These are phyloP conservation scores for Corinectria fuckeliana DNA, from an alignment of 2,329 filamentous ascomycete species.

Conservation along the genomic window DNA sequence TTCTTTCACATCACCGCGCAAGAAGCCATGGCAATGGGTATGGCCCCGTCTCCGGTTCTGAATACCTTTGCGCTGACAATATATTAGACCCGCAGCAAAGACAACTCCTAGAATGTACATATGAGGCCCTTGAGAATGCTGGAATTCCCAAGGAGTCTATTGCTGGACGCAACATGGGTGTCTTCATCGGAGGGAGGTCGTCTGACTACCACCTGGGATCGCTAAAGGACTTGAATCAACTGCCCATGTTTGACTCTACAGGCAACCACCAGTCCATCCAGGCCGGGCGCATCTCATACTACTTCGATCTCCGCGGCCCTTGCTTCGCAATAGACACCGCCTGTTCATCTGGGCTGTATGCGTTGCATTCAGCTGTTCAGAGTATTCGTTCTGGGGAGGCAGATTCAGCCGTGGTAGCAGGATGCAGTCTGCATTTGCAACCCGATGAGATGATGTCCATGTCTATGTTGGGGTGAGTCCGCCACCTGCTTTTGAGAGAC, in stretches of 20 bases:
- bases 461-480: conserved; percentile 39
- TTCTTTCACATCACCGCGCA: conserved; percentile 61
- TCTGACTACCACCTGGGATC: conserved; percentile 56
- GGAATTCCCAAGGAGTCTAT: conserved; percentile 56
- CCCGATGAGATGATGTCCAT: conserved; percentile 37
- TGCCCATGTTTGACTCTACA: conserved; percentile 60
- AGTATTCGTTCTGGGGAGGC: conserved; percentile 38
- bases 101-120: conserved; percentile 59
- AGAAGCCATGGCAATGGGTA: conserved; percentile 56
- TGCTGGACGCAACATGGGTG: conserved; percentile 55
- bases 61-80: neutral
- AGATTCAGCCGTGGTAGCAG: conserved; percentile 51
- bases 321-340: conserved; percentile 46
- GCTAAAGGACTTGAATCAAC: conserved; percentile 52
- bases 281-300: conserved; percentile 49
- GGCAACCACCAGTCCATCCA: conserved; percentile 59
- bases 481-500: too few relatives aligned
- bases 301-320: conserved; percentile 44
- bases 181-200: conserved; percentile 56
- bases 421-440: conserved; percentile 17
- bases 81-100: conserved; percentile 58
- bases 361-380: conserved; percentile 43
- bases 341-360: conserved; percentile 43
- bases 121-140: conserved; percentile 61
- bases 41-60: neutral